Evolutionary conservation across 2,329 filamentous ascomycete genomes (phyloP), one percentile per base, ranked within the genome.

Genomic region (Alternaria hordeiaustralica): DNA sequence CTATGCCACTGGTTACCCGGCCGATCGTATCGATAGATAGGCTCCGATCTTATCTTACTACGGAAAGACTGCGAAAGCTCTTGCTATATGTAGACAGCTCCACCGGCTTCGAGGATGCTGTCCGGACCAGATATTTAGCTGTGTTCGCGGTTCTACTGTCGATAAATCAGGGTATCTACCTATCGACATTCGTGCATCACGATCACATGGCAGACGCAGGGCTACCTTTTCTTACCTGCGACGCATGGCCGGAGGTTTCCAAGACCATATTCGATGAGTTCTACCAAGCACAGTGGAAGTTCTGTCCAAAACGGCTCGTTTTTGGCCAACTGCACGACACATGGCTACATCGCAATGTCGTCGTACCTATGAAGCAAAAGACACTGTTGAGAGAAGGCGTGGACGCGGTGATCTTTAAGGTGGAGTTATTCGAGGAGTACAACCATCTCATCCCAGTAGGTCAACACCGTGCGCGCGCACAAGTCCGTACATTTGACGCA

Each of bases 81-180:
- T 25, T 63, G 10, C 3, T 23, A 5, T 15, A 18, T 15, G 45
- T 25, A 5, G 33, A 45, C 18, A 53, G 30, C 18, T 13, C 4
- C 26, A 2, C 30, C n/a, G 4, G 28, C 25, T 43, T 50, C 2
- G 47, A 21, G 6, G 11, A 18, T 20, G 43, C 46, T 2, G 61
- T 72, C 21, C 56, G 41, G 5, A 21, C 36, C 3, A 21, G 51
- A 10, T 69, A 71, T 12, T 15, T 60, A 6, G 49, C 43, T 15
- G 63, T 72, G 2, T 70, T 74, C 12, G 28, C 55, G 5, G 65
- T 71, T n/a, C 61, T 72, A 10, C 33, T 70, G 5, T 20, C n/a
- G 5, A 66, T 72, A 21, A 55, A 28, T 1, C 54, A 65, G 55
- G 63, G 54, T 5, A 11, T 13, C 2, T 63, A 58, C 6, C 68